Percentiles rank a stretch among this genome's conserved stretches.
Conservation (phyloP, 2,329 filamentous ascomycete species). For the Mycosphaerella sp. region DNA sequence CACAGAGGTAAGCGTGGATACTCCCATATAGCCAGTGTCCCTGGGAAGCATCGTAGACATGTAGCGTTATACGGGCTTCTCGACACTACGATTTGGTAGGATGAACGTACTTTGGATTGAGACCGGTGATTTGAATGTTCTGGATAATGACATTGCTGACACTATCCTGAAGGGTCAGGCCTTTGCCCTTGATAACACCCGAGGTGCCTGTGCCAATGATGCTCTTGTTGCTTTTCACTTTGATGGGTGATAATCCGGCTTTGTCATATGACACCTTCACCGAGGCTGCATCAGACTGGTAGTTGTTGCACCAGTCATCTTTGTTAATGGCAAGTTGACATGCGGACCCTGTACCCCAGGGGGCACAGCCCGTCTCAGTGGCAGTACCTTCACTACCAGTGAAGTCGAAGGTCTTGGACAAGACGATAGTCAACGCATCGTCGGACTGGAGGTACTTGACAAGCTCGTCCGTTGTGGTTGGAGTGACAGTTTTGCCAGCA, state of each 20-base stretch:
- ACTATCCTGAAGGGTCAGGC: slow-evolving; percentile 34
- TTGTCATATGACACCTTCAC: slow-evolving; percentile 48
- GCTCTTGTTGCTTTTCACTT: slow-evolving; percentile 39
- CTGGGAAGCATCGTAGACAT: no score
- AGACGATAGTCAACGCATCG: slow-evolving; percentile 51
- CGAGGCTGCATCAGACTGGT: slow-evolving; percentile 4
- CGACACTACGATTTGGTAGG: no score
- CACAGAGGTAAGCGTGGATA: no score
- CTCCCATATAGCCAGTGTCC: no score
- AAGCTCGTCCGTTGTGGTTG: slow-evolving; percentile 47
- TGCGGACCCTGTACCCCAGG: slow-evolving; percentile 39
- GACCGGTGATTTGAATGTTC: slow-evolving; percentile 36
- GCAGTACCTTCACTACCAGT: slow-evolving; percentile 50
- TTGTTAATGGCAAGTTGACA: slow-evolving; percentile 53
- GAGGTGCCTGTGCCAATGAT: slow-evolving; percentile 38
- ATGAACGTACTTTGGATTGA: slow-evolving; percentile 32
- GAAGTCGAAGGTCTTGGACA: slow-evolving; percentile 52
- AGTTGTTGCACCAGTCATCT: slow-evolving; percentile 48
- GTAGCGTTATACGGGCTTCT: no score
- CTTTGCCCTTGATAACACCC: slow-evolving; percentile 41
- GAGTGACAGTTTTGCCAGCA: slow-evolving; percentile 37
- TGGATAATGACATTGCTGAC: slow-evolving; percentile 52
- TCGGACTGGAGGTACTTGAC: slow-evolving; percentile 53
- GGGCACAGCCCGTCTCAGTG: slow-evolving; percentile 52
- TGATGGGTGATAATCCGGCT: slow-evolving; percentile 43